phyloP scores from a whole-genome alignment of 1,284 basidiomycete species.

The Melampsora medusae region DNA sequence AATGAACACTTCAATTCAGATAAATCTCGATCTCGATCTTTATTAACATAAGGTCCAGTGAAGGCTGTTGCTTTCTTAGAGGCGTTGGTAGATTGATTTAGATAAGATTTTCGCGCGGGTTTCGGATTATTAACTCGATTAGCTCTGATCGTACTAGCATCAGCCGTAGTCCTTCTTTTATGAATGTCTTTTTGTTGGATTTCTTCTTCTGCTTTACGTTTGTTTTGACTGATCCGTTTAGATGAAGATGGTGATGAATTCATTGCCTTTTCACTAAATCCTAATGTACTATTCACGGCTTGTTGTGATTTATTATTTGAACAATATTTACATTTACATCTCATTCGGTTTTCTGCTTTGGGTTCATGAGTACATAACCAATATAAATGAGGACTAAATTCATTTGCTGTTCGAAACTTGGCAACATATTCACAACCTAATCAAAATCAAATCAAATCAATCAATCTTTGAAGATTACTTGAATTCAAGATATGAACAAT shows the following conservation, averaged over 20 bases:
- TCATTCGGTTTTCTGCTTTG: conserved; percentile 57
- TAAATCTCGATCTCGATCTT: conserved; percentile 49
- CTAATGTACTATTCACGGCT: conserved; percentile 66
- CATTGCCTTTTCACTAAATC: conserved; percentile 55
- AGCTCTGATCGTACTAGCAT: conserved; percentile 52
- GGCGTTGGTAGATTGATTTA: conserved; percentile 50
- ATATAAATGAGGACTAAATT: conserved; percentile 74
- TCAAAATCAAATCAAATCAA: conserved; percentile 2
- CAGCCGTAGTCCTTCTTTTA: conserved; percentile 7
- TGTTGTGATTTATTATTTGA: conserved; percentile 64
- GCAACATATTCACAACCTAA: conserved; percentile 59
- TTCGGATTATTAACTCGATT: background rate
- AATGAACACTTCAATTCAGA: conserved; percentile 61
- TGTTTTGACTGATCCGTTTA: conserved; percentile 35
- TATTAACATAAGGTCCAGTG: conserved; percentile 46
- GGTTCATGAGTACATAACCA: conserved; percentile 67
- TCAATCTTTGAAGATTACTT: no score
- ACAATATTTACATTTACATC: conserved; percentile 77
- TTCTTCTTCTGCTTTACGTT: conserved; percentile 36
- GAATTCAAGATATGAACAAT: background rate
- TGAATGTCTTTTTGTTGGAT: conserved; percentile 34
- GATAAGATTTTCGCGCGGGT: background rate
- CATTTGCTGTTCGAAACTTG: conserved; percentile 71
- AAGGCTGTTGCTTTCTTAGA: conserved; percentile 42
- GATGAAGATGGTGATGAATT: conserved; percentile 31